Percentiles rank a stretch among this genome's conserved stretches.
phyloP scores from a whole-genome alignment of 1,284 basidiomycete genomes.

The Heterobasidion annosum region DNA sequence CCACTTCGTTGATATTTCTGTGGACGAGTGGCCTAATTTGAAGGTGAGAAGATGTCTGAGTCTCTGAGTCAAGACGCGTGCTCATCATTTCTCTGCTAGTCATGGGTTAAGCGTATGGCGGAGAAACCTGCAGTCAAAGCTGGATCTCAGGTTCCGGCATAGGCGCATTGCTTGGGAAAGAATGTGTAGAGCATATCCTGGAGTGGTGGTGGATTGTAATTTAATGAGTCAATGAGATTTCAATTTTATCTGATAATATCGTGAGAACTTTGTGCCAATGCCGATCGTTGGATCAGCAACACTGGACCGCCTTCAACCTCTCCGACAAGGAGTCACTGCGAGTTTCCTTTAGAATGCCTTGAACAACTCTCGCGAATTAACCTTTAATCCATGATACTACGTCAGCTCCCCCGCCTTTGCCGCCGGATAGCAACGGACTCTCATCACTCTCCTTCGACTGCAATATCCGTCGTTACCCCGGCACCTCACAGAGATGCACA shows the following conservation, averaged over 20 bases:
- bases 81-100: slow-evolving; percentile 4
- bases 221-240: too few relatives aligned
- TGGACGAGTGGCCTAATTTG: slow-evolving; percentile 41
- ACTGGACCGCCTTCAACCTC: not conserved
- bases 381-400: not conserved
- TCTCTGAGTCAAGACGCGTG: not conserved
- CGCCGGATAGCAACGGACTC: not conserved
- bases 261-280: not conserved
- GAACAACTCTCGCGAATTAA: not conserved
- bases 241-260: not conserved
- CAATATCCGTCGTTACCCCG: not conserved
- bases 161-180: too few relatives aligned
- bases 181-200: too few relatives aligned
- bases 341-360: not conserved
- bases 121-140: slow-evolving; percentile 30
- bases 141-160: slow-evolving; percentile 16
- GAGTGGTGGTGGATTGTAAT: too few relatives aligned
- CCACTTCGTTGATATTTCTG: not conserved
- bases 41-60: slow-evolving; percentile 18
- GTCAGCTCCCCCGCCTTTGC: not conserved
- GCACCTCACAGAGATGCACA: slow-evolving; percentile 1
- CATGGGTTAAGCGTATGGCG: slow-evolving; percentile 34
- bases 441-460: not conserved
- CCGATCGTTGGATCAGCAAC: not conserved
- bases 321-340: too few relatives aligned